Conservation (phyloP, 495 filamentous ascomycete species). For the Staphylotrichum longicolle region DNA sequence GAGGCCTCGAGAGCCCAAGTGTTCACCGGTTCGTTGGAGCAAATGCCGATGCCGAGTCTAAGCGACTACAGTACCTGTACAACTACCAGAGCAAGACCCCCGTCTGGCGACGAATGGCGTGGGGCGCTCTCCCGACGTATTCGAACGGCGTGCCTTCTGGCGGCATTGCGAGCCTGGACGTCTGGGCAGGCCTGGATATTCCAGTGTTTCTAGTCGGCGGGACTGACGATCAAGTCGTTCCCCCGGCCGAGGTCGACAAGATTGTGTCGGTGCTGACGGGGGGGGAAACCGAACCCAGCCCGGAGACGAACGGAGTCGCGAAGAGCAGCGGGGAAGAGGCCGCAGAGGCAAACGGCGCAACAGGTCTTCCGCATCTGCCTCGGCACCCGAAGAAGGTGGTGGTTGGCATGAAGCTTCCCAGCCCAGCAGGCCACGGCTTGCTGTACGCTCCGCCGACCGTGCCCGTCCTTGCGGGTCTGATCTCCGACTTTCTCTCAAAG, state of each 20-base stretch:
- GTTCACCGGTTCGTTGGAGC: slow-evolving; percentile 76
- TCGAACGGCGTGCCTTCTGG: slow-evolving; percentile 49
- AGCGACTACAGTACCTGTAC: slow-evolving; percentile 74
- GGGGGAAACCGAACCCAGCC: slow-evolving; percentile 17
- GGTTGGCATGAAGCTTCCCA: slow-evolving; percentile 68
- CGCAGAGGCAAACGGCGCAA: slow-evolving; percentile 34
- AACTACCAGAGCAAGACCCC: slow-evolving; percentile 79
- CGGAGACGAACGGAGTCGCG: slow-evolving; percentile 9
- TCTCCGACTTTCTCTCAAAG: slow-evolving; percentile 74
- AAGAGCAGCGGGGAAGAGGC: slow-evolving; percentile 42
- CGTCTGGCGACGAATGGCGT: slow-evolving; percentile 82
- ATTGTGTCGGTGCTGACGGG: slow-evolving; percentile 46
- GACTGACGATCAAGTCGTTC: slow-evolving; percentile 71
- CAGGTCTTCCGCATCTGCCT: slow-evolving; percentile 44
- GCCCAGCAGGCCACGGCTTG: slow-evolving; percentile 78
- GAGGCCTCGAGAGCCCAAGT: slow-evolving; percentile 72
- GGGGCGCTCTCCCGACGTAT: slow-evolving; percentile 62
- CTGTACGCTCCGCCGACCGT: slow-evolving; percentile 75
- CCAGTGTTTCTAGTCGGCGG: slow-evolving; percentile 80
- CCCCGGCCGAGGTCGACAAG: slow-evolving; percentile 65
- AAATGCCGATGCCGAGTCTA: slow-evolving; percentile 69
- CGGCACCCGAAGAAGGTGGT: slow-evolving; percentile 53
- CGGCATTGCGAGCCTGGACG: slow-evolving; percentile 64
- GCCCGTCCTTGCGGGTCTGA: slow-evolving; percentile 73
- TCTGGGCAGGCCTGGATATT: slow-evolving; percentile 69